Base-by-base conservation (phyloP, 305 asterid genomes). In the Fraxinus dipetala region DNA sequence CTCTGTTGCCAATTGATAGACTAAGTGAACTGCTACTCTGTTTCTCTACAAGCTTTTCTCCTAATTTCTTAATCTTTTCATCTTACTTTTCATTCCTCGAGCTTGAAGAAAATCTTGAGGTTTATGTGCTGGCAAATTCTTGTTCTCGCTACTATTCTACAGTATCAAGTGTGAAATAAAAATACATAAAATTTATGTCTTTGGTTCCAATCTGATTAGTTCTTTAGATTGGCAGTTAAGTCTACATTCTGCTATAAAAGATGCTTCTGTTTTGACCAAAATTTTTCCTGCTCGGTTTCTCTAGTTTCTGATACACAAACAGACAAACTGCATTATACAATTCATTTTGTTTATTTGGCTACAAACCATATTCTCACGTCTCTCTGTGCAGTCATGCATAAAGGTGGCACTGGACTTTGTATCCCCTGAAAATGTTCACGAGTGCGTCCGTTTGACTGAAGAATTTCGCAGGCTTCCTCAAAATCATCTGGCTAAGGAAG, bases 331-430 rank as follows among this genome's bases (percentile, higher is more conserved):
- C 28, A 13, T 54, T 22, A 5, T 77, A 16, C 2, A 28, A 45
- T 5, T 65, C 26, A 38, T 65, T 63, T 36, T 16, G 34, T 16
- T 65, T 11, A 26, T 32, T 56, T 35, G 72, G 81, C 81, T 35
- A 56, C 67, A 56, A 10, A 54, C 40, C 18, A 36, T 54, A 65
- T 10, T 65, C 34, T 65, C n/a, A 40, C 61, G 3, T 36, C 54
- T 72, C 36, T 59, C 36, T n/a, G 24, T 84, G 40, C 48, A 91
- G 94, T 91, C 94, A 1, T 91, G 94, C 87, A 89, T 87, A 34
- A 89, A 91, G 83, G 94, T 91, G 34, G 92, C 93, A 13, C 82
- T 89, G 38, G 92, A 89, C 84, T 90, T 90, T 78, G 92, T 89
- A 69, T 91, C 94, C 2, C 92, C 93, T 8, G 94, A 91, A 85